Conservation (phyloP, 2,329 filamentous ascomycete species). For the Lithohypha guttulata region DNA sequence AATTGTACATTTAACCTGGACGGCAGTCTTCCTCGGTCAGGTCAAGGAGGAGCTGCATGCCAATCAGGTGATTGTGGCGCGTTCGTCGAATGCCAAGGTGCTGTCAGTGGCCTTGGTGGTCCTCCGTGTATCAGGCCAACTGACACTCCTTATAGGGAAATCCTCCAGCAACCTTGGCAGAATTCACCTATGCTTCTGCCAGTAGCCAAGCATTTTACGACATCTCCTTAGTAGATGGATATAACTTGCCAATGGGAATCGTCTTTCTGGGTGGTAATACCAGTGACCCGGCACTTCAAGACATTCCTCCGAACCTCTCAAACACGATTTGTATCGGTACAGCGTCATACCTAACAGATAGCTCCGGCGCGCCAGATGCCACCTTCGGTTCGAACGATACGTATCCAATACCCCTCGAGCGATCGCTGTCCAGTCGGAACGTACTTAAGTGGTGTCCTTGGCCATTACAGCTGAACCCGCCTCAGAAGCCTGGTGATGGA, state of each 20-base stretch:
- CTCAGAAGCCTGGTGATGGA: constrained; percentile 59
- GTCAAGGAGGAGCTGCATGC: constrained; percentile 49
- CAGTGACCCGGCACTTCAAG: constrained; percentile 47
- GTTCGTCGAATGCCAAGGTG: constrained; percentile 55
- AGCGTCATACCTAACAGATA: constrained; percentile 43
- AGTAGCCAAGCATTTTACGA: constrained; percentile 65
- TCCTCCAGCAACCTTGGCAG: constrained; percentile 64
- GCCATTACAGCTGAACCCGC: constrained; percentile 59
- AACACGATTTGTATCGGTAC: constrained; percentile 70
- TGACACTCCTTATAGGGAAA: constrained; percentile 44
- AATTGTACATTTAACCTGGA: constrained; percentile 67
- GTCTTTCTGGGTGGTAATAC: constrained; percentile 35
- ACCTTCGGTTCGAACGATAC: constrained; percentile 53
- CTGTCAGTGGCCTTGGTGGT: constrained; percentile 41
- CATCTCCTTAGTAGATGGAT: constrained; percentile 74
- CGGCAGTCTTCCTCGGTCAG: constrained; percentile 43
- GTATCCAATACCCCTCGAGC: constrained; percentile 59
- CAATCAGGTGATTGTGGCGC: constrained; percentile 66
- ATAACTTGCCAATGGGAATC: constrained; percentile 51
- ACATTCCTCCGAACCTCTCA: constrained; percentile 63
- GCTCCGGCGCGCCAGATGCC: constrained; percentile 42
- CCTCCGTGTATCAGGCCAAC: not conserved
- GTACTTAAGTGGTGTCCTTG: constrained; percentile 68
- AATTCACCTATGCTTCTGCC: constrained; percentile 59
- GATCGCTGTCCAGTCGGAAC: constrained; percentile 43